A percentile compares a stretch with the other conserved stretches of the same genome.
Evolutionary conservation across 1,284 basidiomycete genomes (phyloP).

Genomic region (Pseudozyma pruni): DNA sequence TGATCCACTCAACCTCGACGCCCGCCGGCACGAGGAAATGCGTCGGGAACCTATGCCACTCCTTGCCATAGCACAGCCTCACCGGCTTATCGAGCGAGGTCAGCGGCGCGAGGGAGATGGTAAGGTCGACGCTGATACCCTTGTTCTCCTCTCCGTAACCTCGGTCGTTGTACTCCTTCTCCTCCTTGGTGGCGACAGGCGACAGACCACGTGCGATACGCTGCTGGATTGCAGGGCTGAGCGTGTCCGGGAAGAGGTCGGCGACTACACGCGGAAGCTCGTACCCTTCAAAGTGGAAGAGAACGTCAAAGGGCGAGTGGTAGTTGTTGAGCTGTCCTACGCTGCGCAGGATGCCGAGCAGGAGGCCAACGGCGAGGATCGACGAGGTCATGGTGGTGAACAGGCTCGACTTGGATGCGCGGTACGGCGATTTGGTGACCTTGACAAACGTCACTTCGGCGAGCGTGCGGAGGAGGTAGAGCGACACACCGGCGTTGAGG

Average conservation of each 20-base stretch:
- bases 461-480: constrained; percentile 72
- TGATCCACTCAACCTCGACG: constrained; percentile 84
- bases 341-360: constrained; percentile 82
- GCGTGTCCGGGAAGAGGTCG: constrained; percentile 23
- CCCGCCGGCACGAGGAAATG: constrained; percentile 87
- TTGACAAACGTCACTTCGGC: constrained; percentile 48
- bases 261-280: constrained; percentile 79
- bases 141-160: constrained; percentile 31
- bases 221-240: constrained; percentile 24
- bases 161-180: constrained; percentile 44
- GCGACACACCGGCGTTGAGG: constrained; percentile 88
- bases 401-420: constrained; percentile 67
- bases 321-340: constrained; percentile 87
- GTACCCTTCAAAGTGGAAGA: constrained; percentile 77
- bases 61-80: constrained; percentile 84
- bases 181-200: constrained; percentile 32
- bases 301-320: constrained; percentile 84
- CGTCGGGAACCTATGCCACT: constrained; percentile 95
- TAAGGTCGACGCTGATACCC: constrained; percentile 27
- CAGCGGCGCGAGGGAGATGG: constrained; percentile 23
- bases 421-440: constrained; percentile 56
- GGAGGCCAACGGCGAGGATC: constrained; percentile 75
- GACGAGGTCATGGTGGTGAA: constrained; percentile 82
- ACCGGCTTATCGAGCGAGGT: constrained; percentile 32
- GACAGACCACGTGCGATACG: constrained; percentile 36